These are phyloP conservation scores for Chalciporus sphaerocephalus DNA, from an alignment of 768 basidiomycete species.

Conservation along the genomic window DNA sequence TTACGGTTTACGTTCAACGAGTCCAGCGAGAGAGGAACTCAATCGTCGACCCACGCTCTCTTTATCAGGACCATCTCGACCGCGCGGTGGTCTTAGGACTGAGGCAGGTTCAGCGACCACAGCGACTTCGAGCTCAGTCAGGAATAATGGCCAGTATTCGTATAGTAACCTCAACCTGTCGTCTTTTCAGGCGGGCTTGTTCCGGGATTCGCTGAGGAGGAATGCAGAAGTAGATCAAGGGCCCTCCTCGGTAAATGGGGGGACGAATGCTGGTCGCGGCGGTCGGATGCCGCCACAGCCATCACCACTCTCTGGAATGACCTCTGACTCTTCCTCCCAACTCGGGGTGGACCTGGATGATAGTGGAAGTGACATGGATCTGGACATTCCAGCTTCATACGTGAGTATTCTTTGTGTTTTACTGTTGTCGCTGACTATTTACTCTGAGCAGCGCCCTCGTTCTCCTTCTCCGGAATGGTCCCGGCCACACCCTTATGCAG, in stretches of 20 bases:
- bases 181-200: constrained; percentile 30
- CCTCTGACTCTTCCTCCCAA: constrained; percentile 13
- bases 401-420: constrained; percentile 10
- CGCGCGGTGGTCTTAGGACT: constrained; percentile 7
- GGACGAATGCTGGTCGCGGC: neutral
- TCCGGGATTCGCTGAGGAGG: constrained; percentile 31
- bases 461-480: constrained; percentile 26
- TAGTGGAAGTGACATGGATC: constrained; percentile 28
- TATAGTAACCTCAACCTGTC: constrained; percentile 30
- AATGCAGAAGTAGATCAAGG: constrained; percentile 22
- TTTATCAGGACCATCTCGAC: constrained; percentile 3
- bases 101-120: constrained; percentile 2
- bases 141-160: constrained; percentile 21
- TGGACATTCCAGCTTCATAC: constrained; percentile 12
- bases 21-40: constrained; percentile 17
- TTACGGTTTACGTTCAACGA: constrained; percentile 15
- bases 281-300: neutral
- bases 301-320: neutral
- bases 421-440: neutral
- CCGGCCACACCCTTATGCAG: constrained; percentile 25
- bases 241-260: constrained; percentile 10
- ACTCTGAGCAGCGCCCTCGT: constrained; percentile 19
- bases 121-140: neutral
- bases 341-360: constrained; percentile 21
- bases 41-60: neutral